Conservation (phyloP, 2,329 filamentous ascomycete genomes). For the Fusarium decemcellulare region DNA sequence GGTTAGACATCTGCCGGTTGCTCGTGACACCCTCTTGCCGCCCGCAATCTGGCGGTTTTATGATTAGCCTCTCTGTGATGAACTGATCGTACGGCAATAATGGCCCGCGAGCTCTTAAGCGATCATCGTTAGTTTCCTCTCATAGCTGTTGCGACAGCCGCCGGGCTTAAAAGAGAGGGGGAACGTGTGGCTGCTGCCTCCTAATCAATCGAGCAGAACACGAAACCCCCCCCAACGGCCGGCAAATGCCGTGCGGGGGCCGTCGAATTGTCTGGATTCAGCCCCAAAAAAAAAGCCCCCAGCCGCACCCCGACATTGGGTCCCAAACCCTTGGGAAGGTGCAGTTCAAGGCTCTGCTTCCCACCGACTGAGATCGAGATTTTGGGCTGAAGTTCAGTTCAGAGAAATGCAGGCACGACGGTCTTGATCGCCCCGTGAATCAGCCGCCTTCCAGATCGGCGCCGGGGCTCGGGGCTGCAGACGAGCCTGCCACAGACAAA, state of each 20-base stretch:
- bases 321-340: constrained; percentile 37
- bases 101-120: too few relatives aligned
- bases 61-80: not conserved
- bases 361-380: constrained; percentile 34
- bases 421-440: not conserved
- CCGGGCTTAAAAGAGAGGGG: not conserved
- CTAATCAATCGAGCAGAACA: constrained; percentile 1
- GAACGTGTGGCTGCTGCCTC: constrained; percentile 8
- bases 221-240: constrained; percentile 26
- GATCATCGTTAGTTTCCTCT: not conserved
- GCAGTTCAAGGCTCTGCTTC: constrained; percentile 17
- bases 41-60: not conserved
- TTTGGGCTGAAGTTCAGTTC: constrained; percentile 10
- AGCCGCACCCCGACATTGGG: constrained; percentile 33
- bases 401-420: constrained; percentile 26
- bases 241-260: constrained; percentile 39
- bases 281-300: constrained; percentile 25
- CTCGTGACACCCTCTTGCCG: constrained; percentile 8
- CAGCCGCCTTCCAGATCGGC: not conserved
- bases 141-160: not conserved
- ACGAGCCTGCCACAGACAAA: not conserved
- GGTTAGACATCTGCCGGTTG: not conserved
- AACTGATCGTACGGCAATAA: too few relatives aligned
- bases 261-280: constrained; percentile 36
- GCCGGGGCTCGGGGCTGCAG: not conserved